Conservation (phyloP, 1,139 yeast genomes). For the Arxiozyma slooffiae region DNA sequence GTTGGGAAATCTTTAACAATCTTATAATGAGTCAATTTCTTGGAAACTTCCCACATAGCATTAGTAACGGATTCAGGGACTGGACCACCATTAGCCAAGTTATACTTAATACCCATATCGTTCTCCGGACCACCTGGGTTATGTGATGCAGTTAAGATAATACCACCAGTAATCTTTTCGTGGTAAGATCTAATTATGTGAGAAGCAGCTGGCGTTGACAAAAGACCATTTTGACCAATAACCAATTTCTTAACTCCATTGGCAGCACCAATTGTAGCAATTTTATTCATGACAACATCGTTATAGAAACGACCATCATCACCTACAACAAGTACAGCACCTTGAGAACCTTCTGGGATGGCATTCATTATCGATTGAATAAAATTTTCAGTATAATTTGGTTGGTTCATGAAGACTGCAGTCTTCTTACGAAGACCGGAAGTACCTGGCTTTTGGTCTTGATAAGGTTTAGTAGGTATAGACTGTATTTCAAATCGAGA, state of each 20-base stretch:
- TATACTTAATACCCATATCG: slow-evolving; percentile 94
- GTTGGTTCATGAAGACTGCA: slow-evolving; percentile 60
- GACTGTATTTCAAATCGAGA: slow-evolving; percentile 11
- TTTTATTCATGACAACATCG: slow-evolving; percentile 68
- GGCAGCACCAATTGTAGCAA: slow-evolving; percentile 78
- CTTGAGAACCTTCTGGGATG: slow-evolving; percentile 79
- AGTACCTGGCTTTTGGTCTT: slow-evolving; percentile 95
- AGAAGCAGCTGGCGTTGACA: slow-evolving; percentile 97
- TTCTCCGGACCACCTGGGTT: slow-evolving; percentile 95
- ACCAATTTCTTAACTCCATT: slow-evolving; percentile 82
- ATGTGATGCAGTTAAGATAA: slow-evolving; percentile 92
- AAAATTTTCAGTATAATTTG: slow-evolving; percentile 85
- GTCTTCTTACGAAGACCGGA: slow-evolving; percentile 95
- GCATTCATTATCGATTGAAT: slow-evolving; percentile 77
- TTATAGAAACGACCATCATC: slow-evolving; percentile 97
- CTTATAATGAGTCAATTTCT: slow-evolving; percentile 50
- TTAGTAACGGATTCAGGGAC: slow-evolving; percentile 95
- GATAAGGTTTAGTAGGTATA: slow-evolving; percentile 55
- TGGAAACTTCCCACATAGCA: slow-evolving; percentile 67
- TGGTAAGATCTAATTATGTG: slow-evolving; percentile 66
- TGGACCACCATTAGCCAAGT: slow-evolving; percentile 93
- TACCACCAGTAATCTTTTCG: slow-evolving; percentile 79
- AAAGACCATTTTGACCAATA: slow-evolving; percentile 78
- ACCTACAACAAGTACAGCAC: slow-evolving; percentile 77
- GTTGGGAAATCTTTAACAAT: slow-evolving; percentile 44